A percentile compares a stretch with the other conserved stretches of the same genome.
These are phyloP conservation scores for Agapanthus africanus DNA, from an alignment of 106 monocot genomes.

Conservation along the genomic window DNA sequence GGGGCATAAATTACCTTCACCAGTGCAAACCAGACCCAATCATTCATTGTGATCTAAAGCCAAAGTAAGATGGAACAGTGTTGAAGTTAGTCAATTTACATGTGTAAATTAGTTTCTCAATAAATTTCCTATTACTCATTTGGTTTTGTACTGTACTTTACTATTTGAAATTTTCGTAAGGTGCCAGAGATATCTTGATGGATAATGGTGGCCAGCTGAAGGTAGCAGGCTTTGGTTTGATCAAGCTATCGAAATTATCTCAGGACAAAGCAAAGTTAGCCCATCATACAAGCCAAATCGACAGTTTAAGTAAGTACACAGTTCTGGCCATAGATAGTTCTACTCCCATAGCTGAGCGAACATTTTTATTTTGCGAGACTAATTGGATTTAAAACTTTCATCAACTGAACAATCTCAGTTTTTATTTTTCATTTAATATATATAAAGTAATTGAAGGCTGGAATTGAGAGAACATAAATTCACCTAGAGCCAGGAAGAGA, in stretches of 20 bases:
- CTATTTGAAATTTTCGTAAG: slow-evolving; percentile 76
- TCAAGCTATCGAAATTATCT: slow-evolving; percentile 47
- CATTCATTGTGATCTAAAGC: slow-evolving; percentile 81
- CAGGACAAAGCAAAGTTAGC: slow-evolving; percentile 44
- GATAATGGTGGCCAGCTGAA: slow-evolving; percentile 73
- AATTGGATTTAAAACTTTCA: neutral
- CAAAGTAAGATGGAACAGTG: slow-evolving; percentile 72
- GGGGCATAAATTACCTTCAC: slow-evolving; percentile 94
- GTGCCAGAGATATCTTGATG: slow-evolving; percentile 95
- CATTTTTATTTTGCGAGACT: neutral
- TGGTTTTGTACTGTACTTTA: slow-evolving; percentile 32
- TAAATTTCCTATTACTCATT: slow-evolving; percentile 10
- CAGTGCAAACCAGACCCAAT: slow-evolving; percentile 91
- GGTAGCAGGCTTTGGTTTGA: slow-evolving; percentile 78
- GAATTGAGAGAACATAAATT: neutral
- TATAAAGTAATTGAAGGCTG: neutral
- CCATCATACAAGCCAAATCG: slow-evolving; percentile 27
- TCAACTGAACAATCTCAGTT: neutral
- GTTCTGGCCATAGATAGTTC: no score
- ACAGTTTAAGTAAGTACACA: slow-evolving; percentile 46
- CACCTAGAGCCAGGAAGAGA: no score
- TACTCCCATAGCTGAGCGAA: no score
- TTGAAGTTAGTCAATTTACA: neutral
- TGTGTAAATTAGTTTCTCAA: neutral
- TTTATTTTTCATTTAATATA: neutral